Base-by-base conservation (phyloP, 495 filamentous ascomycete genomes). In the Bacidia rubella region DNA sequence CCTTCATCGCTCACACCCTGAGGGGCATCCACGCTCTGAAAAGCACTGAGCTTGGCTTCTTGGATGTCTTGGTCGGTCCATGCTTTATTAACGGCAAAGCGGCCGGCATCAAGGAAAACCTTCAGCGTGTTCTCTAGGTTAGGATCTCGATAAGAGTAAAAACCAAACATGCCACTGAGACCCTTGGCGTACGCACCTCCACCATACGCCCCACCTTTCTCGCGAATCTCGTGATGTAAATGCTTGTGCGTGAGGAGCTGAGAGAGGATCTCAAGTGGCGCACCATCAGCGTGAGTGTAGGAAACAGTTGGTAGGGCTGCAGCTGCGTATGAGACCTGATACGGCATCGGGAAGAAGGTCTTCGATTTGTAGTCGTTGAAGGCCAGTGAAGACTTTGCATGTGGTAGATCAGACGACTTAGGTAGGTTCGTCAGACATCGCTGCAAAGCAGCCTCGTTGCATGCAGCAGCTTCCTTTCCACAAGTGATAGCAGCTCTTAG, bases 211-310 rank as follows among this genome's bases (percentile, higher is more conserved):
- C 92, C 92, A 9, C 92, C 92, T 66, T 98, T 98, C 67, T 98
- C 92, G 26, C 92, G 84, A 53, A 98, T 95, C 63, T 97, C 93
- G 61, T 93, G 93, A 64, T 97, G 92, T 11, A 98, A 75, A 60
- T 96, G 86, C 65, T 93, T 93, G 68, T 97, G 92, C 0, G 90
- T 97, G n/a, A 98, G 75, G 23, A 98, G 83, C 58, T 95, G 86
- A 15, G 90, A 81, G 22, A 98, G 79, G 25, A 97, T 82, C 55
- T 89, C 87, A 12, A 95, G 79, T 1, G 86, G 75, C 9, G 90
- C 86, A 17, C 82, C 77, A 24, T 82, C 75, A 0, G 78, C 61
- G 42, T 89, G 78, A 25, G 79, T 82, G 65, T 97, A 98, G 2
- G 90, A 85, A 1, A 89, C 82, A 2, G 92, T 95, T 23, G 86